Percentiles rank a stretch among this genome's conserved stretches.
Evolutionary conservation across 495 filamentous ascomycete genomes (phyloP).

Genomic region (Stereocaulon alpinum): DNA sequence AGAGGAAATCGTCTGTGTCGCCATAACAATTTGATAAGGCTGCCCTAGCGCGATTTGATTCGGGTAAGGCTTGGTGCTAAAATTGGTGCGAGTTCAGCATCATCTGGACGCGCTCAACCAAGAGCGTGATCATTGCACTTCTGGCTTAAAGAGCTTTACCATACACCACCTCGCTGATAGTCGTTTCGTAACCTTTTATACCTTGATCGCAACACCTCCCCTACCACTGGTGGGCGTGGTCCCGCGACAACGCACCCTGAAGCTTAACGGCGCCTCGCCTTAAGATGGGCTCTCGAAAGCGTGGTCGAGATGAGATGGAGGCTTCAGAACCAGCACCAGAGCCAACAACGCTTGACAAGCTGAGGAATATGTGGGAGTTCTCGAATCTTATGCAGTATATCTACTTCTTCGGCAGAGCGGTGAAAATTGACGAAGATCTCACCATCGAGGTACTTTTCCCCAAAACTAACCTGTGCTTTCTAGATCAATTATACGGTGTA

Average conservation of each 20-base stretch:
- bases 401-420: slow-evolving; percentile 71
- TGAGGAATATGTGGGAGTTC: slow-evolving; percentile 91
- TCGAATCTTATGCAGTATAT: slow-evolving; percentile 91
- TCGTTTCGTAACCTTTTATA: not conserved
- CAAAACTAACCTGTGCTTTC: not conserved
- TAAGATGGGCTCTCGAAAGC: slow-evolving; percentile 50
- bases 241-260: not conserved
- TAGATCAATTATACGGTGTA: not conserved
- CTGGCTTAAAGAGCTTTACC: slow-evolving; percentile 1
- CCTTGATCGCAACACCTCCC: no score
- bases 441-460: slow-evolving; percentile 64
- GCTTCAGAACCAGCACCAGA: slow-evolving; percentile 33
- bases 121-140: not conserved
- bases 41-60: slow-evolving; percentile 1
- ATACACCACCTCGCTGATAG: not conserved
- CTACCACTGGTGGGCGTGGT: not conserved
- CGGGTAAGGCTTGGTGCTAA: slow-evolving; percentile 3
- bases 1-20: no score
- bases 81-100: slow-evolving; percentile 5
- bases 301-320: slow-evolving; percentile 59
- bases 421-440: slow-evolving; percentile 79
- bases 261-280: not conserved
- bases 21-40: not conserved
- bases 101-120: slow-evolving; percentile 6
- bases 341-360: slow-evolving; percentile 47